Conservation (phyloP, 2,329 filamentous ascomycete species). For the Penicillium sp. region DNA sequence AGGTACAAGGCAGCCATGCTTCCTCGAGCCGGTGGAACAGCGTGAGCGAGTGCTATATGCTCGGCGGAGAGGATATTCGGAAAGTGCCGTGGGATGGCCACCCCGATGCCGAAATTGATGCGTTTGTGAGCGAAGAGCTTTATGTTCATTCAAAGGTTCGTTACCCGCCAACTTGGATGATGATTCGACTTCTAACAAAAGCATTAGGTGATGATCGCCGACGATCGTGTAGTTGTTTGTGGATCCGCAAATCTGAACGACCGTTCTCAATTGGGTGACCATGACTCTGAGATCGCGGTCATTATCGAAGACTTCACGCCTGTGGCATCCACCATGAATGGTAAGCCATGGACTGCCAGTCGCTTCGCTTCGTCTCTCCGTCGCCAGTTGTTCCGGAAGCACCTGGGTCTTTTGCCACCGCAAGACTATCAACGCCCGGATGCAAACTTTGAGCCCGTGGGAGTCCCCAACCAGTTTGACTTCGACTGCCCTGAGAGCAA, state of each 20-base stretch:
- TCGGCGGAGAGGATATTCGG: constrained; percentile 61
- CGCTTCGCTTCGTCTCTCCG: constrained; percentile 73
- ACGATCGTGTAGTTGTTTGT: constrained; percentile 76
- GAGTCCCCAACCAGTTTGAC: constrained; percentile 48
- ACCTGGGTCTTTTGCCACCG: constrained; percentile 68
- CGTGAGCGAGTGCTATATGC: constrained; percentile 75
- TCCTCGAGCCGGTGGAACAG: constrained; percentile 59
- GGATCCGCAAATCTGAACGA: constrained; percentile 89
- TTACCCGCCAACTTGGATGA: not conserved
- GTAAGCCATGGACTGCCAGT: constrained; percentile 66
- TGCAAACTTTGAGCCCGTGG: constrained; percentile 51
- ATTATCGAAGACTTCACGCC: constrained; percentile 75
- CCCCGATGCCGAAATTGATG: constrained; percentile 51
- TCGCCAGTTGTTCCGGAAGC: constrained; percentile 79
- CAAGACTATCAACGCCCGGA: constrained; percentile 58
- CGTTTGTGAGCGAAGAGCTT: constrained; percentile 55
- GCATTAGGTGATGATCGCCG: constrained; percentile 59
- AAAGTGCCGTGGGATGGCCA: constrained; percentile 52
- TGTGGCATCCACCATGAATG: constrained; percentile 67
- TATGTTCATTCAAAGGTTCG: constrained; percentile 51
- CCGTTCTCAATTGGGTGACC: constrained; percentile 73
- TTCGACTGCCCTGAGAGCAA: constrained; percentile 43
- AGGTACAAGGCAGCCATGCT: constrained; percentile 41
- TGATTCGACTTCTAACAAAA: constrained; percentile 8
- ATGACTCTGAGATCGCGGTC: constrained; percentile 84